Evolutionary conservation across 129 eudicot species (phyloP).

Genomic region (Oenanthe sinensis): DNA sequence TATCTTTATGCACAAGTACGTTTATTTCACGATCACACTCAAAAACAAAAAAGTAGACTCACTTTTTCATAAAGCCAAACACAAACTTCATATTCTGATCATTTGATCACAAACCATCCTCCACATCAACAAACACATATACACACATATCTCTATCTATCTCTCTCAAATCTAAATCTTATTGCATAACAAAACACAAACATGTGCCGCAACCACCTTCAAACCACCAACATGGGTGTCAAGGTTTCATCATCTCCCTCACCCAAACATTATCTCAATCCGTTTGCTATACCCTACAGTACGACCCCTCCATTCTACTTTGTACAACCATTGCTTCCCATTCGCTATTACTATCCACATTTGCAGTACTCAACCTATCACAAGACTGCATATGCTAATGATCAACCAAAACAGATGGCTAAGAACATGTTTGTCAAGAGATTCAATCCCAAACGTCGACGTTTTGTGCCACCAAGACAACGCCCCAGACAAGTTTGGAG

Average conservation of each 20-base stretch:
- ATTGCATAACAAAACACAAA: background rate
- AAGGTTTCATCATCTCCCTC: background rate
- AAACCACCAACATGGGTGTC: background rate
- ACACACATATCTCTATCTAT: background rate
- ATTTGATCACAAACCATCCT: too few species aligned
- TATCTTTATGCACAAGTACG: background rate
- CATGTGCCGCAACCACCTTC: slow-evolving; percentile 4
- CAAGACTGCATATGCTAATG: background rate
- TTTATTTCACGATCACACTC: background rate
- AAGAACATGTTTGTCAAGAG: background rate
- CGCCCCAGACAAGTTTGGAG: background rate
- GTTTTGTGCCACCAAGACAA: background rate
- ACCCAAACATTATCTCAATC: background rate
- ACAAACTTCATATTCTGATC: background rate
- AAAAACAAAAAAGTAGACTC: background rate
- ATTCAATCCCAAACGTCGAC: background rate
- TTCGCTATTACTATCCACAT: background rate
- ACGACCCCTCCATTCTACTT: background rate
- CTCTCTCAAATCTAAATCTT: background rate
- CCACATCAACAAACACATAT: background rate
- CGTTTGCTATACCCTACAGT: background rate
- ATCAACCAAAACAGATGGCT: background rate
- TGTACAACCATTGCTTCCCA: background rate
- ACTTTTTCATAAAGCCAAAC: background rate
- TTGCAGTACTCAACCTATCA: background rate